phyloP scores from a whole-genome alignment of 1,139 yeast species.

The Geotrichum fermentans region DNA sequence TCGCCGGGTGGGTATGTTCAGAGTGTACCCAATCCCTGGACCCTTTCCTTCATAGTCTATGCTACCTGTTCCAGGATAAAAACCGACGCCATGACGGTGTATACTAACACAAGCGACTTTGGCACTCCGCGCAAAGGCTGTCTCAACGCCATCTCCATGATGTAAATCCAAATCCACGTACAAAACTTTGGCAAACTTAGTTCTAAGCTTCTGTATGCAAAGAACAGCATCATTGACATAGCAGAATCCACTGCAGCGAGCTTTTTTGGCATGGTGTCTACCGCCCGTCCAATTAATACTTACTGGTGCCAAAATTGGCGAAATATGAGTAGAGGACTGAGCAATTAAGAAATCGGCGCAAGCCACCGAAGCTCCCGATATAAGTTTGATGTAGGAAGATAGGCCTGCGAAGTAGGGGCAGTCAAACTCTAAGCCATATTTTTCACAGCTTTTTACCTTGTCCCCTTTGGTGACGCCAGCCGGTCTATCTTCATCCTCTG shows the following conservation, averaged over 20 bases:
- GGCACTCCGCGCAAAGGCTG: slow-evolving; percentile 54
- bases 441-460: slow-evolving; percentile 17
- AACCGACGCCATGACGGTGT: slow-evolving; percentile 62
- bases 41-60: slow-evolving; percentile 39
- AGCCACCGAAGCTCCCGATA: slow-evolving; percentile 57
- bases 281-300: slow-evolving; percentile 79
- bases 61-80: slow-evolving; percentile 69
- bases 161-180: slow-evolving; percentile 72
- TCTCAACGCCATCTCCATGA: slow-evolving; percentile 77
- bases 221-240: slow-evolving; percentile 65
- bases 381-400: slow-evolving; percentile 46
- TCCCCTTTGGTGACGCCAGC: too few relatives aligned
- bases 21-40: slow-evolving; percentile 29
- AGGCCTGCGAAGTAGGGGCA: slow-evolving; percentile 60
- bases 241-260: slow-evolving; percentile 66
- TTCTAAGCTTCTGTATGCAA: slow-evolving; percentile 48
- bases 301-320: slow-evolving; percentile 29
- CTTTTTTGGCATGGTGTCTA: slow-evolving; percentile 60
- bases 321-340: background rate
- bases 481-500: background rate
- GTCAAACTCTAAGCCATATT: slow-evolving; percentile 47
- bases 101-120: slow-evolving; percentile 59
- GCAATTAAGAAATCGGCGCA: slow-evolving; percentile 42
- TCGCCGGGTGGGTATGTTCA: slow-evolving; percentile 54
- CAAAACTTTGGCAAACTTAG: slow-evolving; percentile 46